Evolutionary conservation across 208 protist species (phyloP), one percentile per base, ranked within the genome.

Genomic region (Leishmania tarentolae): DNA sequence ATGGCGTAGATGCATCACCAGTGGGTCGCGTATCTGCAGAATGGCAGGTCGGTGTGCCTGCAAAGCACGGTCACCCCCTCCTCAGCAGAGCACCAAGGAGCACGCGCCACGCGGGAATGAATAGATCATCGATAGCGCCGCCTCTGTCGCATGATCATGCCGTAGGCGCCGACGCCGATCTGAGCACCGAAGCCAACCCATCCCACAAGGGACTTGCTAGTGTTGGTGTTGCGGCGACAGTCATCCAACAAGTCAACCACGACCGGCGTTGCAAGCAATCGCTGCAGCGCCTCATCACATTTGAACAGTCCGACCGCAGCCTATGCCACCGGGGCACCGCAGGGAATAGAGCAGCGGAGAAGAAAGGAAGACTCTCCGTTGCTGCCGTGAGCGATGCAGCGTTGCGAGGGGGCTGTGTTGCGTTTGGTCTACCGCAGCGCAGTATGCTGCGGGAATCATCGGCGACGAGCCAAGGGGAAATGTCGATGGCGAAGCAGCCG

Each of bases 221-320:
- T n/a, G 53, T 9, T 11, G 19, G 21, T 75, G 40, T 75, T 15
- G 82, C 88, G n/a, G 78, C 85, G 42, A 56, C 69, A 9, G 84
- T 93, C 42, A 87, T 93, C 57, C 85, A 93, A 71, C 78, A 84
- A 2, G 87, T 83, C 70, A 88, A 93, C 79, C 79, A 83, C 42
- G 44, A 86, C 66, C 83, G 86, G 19, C 90, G 90, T 46, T 86
- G 81, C 69, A 86, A 83, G 37, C 83, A 91, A 59, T 87, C 88
- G 3, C 50, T 91, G 75, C 63, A 83, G 44, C 65, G 78, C 31
- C 82, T 93, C 19, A 73, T 86, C 7, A 72, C 85, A 66, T 40
- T 78, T 61, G 57, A 83, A 69, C 71, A 70, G 73, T 52, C 73
- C 21, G 80, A 86, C 37, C 40, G 84, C n/a, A 31, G 53, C 17